Conservation (phyloP, 2,329 filamentous ascomycete genomes). For the Paradendryphiella salina region DNA sequence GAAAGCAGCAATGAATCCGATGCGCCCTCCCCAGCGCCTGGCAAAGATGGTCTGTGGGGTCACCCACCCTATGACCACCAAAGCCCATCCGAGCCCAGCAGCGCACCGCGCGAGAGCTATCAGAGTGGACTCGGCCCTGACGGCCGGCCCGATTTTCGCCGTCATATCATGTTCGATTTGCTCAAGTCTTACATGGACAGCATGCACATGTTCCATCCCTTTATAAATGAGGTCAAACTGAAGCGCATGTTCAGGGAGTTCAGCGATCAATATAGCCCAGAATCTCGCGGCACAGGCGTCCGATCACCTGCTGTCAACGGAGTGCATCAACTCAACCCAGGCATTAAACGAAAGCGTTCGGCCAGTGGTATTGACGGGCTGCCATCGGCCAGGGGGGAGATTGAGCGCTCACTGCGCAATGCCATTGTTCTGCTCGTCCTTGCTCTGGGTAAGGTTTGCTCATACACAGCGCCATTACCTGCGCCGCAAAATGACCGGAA, state of each 20-base stretch:
- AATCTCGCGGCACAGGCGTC: conserved; percentile 22
- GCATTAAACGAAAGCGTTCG: conserved; percentile 45
- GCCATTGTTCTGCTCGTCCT: conserved; percentile 81
- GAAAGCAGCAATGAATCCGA: conserved; percentile 48
- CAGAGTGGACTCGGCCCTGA: conserved; percentile 58
- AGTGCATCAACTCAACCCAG: conserved; percentile 27
- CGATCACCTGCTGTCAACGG: conserved; percentile 30
- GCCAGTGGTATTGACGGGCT: conserved; percentile 33
- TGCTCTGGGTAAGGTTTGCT: conserved; percentile 82
- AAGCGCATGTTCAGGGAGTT: conserved; percentile 57
- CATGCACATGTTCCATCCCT: conserved; percentile 67
- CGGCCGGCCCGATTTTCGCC: conserved; percentile 59
- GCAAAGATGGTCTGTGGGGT: conserved; percentile 56
- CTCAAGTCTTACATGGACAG: conserved; percentile 61
- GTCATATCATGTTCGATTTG: conserved; percentile 55
- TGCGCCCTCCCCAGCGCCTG: conserved; percentile 47
- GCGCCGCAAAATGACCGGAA: conserved; percentile 58
- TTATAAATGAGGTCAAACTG: conserved; percentile 61
- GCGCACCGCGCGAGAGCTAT: conserved; percentile 33
- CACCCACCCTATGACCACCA: conserved; percentile 48
- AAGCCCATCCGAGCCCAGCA: conserved; percentile 33
- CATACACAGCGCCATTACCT: conserved; percentile 54
- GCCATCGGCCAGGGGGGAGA: conserved; percentile 27
- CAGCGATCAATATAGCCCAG: conserved; percentile 41
- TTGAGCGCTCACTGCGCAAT: conserved; percentile 55